phyloP scores from a whole-genome alignment of 73 alveolate genomes.

The Chromera velia region DNA sequence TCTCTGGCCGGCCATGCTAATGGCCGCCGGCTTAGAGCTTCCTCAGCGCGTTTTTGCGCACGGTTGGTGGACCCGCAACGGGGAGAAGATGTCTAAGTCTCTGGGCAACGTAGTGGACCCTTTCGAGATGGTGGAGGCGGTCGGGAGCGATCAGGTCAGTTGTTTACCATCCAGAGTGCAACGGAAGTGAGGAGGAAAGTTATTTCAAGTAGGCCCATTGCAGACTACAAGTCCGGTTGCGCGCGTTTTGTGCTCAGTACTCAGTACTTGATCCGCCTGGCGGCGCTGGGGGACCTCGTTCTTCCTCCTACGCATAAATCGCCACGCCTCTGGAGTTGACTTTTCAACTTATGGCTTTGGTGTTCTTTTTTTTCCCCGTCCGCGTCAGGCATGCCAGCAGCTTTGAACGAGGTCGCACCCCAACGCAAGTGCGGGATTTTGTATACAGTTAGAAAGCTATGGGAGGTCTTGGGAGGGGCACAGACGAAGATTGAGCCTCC shows the following conservation, averaged over 20 bases:
- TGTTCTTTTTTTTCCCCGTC: too few species aligned
- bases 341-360: too few species aligned
- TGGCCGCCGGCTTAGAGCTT: slow-evolving; percentile 27
- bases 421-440: not conserved
- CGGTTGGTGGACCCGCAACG: slow-evolving; percentile 54
- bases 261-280: too few species aligned
- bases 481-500: too few species aligned
- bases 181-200: not conserved
- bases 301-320: too few species aligned
- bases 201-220: too few species aligned
- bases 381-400: too few species aligned
- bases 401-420: not conserved
- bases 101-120: slow-evolving; percentile 66
- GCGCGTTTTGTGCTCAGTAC: too few species aligned
- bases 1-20: slow-evolving; percentile 58
- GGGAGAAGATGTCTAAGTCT: slow-evolving; percentile 55
- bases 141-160: slow-evolving; percentile 38
- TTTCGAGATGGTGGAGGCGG: slow-evolving; percentile 12
- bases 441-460: not conserved
- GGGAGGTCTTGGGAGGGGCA: not conserved
- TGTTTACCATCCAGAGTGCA: not conserved
- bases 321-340: too few species aligned
- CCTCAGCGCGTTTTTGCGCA: slow-evolving; percentile 50
- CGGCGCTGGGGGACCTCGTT: too few species aligned
- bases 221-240: too few species aligned